Evolutionary conservation across 139 green algal genomes (phyloP).

Genomic region (Chlorella sp.): DNA sequence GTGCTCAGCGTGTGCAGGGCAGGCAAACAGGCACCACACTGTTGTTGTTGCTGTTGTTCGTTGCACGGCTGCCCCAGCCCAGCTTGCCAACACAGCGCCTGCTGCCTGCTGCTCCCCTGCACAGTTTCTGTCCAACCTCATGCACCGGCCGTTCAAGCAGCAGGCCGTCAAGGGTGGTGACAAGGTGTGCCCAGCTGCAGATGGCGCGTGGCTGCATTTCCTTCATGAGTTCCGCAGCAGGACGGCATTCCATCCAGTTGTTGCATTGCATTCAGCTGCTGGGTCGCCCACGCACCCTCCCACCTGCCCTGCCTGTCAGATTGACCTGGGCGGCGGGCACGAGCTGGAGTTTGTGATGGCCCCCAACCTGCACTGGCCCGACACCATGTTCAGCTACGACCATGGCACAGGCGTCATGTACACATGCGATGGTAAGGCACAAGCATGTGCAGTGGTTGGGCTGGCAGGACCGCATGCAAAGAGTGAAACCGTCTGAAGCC

Average conservation of each 20-base stretch:
- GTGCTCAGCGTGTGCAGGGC: too few species aligned
- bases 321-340: constrained; percentile 91
- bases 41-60: too few species aligned
- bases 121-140: constrained; percentile 76
- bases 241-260: background rate
- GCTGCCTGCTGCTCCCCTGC: too few species aligned
- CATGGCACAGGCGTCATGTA: constrained; percentile 90
- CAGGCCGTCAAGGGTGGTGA: constrained; percentile 89
- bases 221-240: too few species aligned
- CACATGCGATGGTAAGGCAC: constrained; percentile 73
- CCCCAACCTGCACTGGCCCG: constrained; percentile 97
- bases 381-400: constrained; percentile 97
- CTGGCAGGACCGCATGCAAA: too few species aligned
- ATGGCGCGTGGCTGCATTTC: too few species aligned
- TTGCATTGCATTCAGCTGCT: too few species aligned
- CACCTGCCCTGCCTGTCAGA: background rate
- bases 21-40: too few species aligned
- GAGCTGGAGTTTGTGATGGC: constrained; percentile 96
- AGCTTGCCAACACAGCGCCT: too few species aligned
- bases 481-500: too few species aligned
- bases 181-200: constrained; percentile 29
- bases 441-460: too few species aligned
- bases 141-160: constrained; percentile 69
- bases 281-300: background rate
- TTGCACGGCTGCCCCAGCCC: too few species aligned